A percentile compares a stretch with the other conserved stretches of the same genome.
These are phyloP conservation scores for Alloteropsis semialata DNA, from an alignment of 176 grass and related monocot species.

Conservation along the genomic window DNA sequence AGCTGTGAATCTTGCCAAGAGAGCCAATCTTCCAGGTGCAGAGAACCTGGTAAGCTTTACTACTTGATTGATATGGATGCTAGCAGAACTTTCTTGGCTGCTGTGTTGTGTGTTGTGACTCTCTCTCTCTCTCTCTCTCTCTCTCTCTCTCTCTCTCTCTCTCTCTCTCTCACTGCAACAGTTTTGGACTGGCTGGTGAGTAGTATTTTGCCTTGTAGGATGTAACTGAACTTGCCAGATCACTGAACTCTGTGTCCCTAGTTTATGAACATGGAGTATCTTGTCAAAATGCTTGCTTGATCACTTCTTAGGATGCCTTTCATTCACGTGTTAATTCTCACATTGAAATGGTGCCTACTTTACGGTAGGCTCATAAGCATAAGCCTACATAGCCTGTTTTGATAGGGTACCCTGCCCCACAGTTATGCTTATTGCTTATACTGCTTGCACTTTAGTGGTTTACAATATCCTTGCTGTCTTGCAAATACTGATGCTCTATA, in stretches of 20 bases:
- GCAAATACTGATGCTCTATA: neutral
- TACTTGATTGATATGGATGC: no score
- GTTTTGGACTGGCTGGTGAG: neutral
- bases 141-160: no score
- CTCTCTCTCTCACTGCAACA: neutral
- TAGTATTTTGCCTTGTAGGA: no score
- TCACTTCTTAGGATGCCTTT: neutral
- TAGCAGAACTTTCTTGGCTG: no score
- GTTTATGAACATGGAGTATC: neutral
- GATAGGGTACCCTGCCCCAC: neutral
- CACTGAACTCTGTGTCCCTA: neutral
- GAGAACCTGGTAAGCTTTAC: no score
- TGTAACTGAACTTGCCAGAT: no score
- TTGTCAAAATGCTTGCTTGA: neutral
- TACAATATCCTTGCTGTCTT: neutral
- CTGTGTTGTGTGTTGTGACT: no score
- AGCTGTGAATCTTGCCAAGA: no score
- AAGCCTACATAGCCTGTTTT: neutral
- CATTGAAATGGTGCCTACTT: neutral
- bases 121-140: neutral
- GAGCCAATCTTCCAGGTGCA: no score
- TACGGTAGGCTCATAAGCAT: neutral
- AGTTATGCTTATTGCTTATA: neutral
- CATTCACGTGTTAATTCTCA: neutral
- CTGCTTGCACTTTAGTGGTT: neutral